Evolutionary conservation across 2,329 filamentous ascomycete genomes (phyloP).

Genomic region (Zopfia rhizophila): DNA sequence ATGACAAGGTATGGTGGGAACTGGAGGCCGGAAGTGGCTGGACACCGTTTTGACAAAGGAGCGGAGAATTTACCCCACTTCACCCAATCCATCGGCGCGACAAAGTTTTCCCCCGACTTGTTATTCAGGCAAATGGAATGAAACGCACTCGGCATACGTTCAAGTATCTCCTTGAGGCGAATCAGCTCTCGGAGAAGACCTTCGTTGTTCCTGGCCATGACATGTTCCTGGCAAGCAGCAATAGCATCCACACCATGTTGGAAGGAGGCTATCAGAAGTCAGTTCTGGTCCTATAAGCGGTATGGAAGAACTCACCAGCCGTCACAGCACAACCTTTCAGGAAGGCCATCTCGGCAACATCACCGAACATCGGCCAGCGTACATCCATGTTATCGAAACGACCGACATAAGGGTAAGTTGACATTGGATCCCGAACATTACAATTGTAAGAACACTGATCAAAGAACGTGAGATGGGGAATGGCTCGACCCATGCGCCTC

Average conservation of each 20-base stretch:
- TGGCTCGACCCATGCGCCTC: constrained; percentile 62
- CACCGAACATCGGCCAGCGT: constrained; percentile 38
- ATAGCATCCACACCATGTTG: constrained; percentile 39
- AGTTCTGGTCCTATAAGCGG: not conserved
- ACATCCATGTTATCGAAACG: constrained; percentile 37
- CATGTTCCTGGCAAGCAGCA: constrained; percentile 37
- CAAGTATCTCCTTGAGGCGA: constrained; percentile 36
- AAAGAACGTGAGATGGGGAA: constrained; percentile 65
- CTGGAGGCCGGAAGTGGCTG: constrained; percentile 36
- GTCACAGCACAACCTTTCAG: constrained; percentile 39
- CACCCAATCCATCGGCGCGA: constrained; percentile 37
- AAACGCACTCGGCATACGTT: constrained; percentile 37
- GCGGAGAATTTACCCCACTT: constrained; percentile 40
- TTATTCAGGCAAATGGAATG: constrained; percentile 35
- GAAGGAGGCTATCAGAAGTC: constrained; percentile 32
- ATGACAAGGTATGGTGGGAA: constrained; percentile 39
- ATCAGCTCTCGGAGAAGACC: constrained; percentile 35
- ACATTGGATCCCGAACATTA: constrained; percentile 61
- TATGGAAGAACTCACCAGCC: constrained; percentile 9
- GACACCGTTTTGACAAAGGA: constrained; percentile 36
- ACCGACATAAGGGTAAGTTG: constrained; percentile 59
- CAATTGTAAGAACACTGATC: constrained; percentile 67
- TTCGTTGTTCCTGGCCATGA: constrained; percentile 37
- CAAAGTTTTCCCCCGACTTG: constrained; percentile 36
- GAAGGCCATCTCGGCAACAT: constrained; percentile 37